Evolutionary conservation across 2,329 filamentous ascomycete species (phyloP), one percentile per base, ranked within the genome.

Genomic region (Orbilia javanica): DNA sequence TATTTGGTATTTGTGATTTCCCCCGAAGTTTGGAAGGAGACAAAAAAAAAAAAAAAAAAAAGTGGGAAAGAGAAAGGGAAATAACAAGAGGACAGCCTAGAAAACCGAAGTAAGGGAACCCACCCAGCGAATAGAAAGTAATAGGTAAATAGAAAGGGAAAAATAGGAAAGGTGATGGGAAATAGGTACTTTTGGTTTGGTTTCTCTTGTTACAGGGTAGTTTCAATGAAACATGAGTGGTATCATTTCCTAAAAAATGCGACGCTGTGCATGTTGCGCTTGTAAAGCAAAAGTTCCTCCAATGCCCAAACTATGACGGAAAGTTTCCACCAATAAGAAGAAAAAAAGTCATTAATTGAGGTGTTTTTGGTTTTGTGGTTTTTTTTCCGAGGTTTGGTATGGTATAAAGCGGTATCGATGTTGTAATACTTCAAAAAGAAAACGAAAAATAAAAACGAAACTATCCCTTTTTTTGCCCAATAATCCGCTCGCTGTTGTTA

Each of bases 191-290:
- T 78, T 78, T 78, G 67, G 64, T 67, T 75, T 63, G 53, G 55
- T 71, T 60, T 60, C 65, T 66, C 74, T 78, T 71, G 62, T 72
- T 78, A 78, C 74, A 78, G 60, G 73, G 68, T 60, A 55, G 62
- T 72, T 67, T 64, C 67, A 78, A 72, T 78, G 74, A 78, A 71
- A 78, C 74, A 78, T 72, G 60, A 67, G 55, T 71, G 62, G 67
- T 72, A 78, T 78, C 67, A 72, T 78, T 78, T 53, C 74, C 67
- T 70, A 57, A 66, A 77, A 62, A 60, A 64, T 70, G 72, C 48
- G 66, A 65, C 50, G 72, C 64, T 76, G 69, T 73, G 69, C 69
- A 66, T 66, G 62, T 42, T 65, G 69, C 27, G 53, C 62, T 73
- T 20, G 36, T 66, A 39, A 65, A 73, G 66, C 60, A 52, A 55